These are phyloP conservation scores for Sordariomycetes sp. DNA, from an alignment of 2,329 filamentous ascomycete genomes.

Conservation along the genomic window DNA sequence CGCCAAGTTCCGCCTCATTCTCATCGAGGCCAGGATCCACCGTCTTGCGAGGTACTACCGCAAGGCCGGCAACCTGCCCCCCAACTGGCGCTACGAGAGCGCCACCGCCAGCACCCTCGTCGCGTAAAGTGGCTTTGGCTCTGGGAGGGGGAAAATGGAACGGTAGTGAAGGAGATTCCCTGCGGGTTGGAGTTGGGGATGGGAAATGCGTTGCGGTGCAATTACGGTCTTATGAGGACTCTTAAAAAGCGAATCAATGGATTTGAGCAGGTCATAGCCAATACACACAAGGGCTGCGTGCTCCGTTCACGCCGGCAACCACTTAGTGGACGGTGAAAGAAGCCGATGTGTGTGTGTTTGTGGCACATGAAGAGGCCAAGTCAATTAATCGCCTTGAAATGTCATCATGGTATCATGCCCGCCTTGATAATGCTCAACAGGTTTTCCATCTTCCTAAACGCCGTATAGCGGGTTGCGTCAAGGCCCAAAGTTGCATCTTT, in stretches of 20 bases:
- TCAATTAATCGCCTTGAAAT: neutral
- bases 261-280: conserved; percentile 1
- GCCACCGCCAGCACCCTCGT: conserved; percentile 92
- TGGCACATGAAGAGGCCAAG: neutral
- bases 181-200: conserved; percentile 3
- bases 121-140: conserved; percentile 48
- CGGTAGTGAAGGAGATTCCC: neutral
- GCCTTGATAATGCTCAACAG: neutral
- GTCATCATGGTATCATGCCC: neutral
- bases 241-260: neutral
- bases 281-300: neutral
- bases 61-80: conserved; percentile 74
- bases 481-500: neutral
- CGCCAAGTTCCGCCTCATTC: conserved; percentile 99
- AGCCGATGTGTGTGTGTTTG: neutral
- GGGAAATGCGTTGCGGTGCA: conserved; percentile 5
- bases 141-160: neutral
- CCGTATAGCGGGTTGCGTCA: neutral
- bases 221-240: neutral
- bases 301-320: neutral
- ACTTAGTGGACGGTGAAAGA: neutral
- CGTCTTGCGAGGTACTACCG: conserved; percentile 99
- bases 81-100: conserved; percentile 98
- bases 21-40: conserved; percentile 99
- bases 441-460: neutral